phyloP scores from a whole-genome alignment of 306 rosid species.

The Styphnolobium japonicum region DNA sequence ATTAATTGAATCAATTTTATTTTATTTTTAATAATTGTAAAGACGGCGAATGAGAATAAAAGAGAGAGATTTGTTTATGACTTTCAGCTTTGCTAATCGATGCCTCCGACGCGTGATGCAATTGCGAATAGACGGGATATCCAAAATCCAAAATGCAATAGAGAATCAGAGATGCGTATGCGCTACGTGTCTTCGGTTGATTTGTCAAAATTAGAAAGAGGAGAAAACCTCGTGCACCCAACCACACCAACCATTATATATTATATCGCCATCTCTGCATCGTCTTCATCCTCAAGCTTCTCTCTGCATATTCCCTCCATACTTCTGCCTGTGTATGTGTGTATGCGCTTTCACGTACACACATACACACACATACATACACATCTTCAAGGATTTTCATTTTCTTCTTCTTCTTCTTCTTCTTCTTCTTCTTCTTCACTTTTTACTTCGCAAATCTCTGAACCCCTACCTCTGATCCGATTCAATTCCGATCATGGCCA shows the following conservation, averaged over 20 bases:
- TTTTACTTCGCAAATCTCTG: neutral
- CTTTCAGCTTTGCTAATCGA: too few species aligned
- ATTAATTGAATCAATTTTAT: too few species aligned
- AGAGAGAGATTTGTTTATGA: too few species aligned
- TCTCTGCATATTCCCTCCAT: slow-evolving; percentile 28
- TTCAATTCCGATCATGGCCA: slow-evolving; percentile 30
- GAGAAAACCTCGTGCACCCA: neutral
- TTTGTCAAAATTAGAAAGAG: neutral
- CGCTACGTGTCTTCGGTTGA: neutral
- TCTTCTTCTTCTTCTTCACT: neutral
- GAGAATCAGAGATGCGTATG: too few species aligned
- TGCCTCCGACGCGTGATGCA: too few species aligned
- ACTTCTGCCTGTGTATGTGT: slow-evolving; percentile 33
- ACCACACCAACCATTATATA: neutral
- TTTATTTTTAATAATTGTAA: too few species aligned
- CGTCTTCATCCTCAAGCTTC: neutral
- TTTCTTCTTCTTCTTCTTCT: too few species aligned
- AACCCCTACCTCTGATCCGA: slow-evolving; percentile 29
- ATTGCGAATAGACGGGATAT: too few species aligned
- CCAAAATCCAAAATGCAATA: too few species aligned
- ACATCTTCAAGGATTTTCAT: neutral
- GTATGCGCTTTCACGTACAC: slow-evolving; percentile 11
- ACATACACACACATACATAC: neutral
- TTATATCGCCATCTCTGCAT: neutral
- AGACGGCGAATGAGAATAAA: too few species aligned